Percentiles rank a stretch among this genome's conserved stretches.
Conservation (phyloP, 148 eudicot species). For the Persicaria maculosa region DNA sequence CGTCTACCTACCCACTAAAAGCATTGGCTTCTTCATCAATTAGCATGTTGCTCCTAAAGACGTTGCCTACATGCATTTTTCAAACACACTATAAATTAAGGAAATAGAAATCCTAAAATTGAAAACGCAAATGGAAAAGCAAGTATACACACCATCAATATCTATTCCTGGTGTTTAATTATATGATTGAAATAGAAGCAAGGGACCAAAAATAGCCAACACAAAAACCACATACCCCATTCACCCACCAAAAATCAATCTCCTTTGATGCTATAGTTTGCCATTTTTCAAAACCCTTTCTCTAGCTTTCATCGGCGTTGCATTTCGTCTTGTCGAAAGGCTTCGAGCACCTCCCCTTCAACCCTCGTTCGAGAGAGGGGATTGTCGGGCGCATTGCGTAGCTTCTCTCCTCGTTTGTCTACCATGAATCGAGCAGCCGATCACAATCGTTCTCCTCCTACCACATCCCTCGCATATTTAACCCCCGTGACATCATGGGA, state of each 20-base stretch:
- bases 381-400: not conserved
- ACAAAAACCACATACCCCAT: not conserved
- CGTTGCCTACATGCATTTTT: too few species aligned
- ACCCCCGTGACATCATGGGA: not conserved
- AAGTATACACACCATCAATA: not conserved
- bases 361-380: not conserved
- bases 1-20: too few species aligned
- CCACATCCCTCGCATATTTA: too few species aligned
- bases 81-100: too few species aligned
- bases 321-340: too few species aligned
- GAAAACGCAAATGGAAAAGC: not conserved
- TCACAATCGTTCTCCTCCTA: not conserved
- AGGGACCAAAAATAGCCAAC: not conserved
- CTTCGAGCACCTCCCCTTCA: not conserved
- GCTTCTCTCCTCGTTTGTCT: not conserved
- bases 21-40: too few species aligned
- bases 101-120: too few species aligned
- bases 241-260: not conserved
- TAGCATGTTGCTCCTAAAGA: too few species aligned
- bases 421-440: not conserved
- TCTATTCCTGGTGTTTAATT: too few species aligned
- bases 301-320: not conserved
- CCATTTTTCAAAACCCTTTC: not conserved
- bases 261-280: not conserved
- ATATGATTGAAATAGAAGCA: not conserved